phyloP scores from a whole-genome alignment of 768 basidiomycete species.

The Hydnomerulius pinastri region DNA sequence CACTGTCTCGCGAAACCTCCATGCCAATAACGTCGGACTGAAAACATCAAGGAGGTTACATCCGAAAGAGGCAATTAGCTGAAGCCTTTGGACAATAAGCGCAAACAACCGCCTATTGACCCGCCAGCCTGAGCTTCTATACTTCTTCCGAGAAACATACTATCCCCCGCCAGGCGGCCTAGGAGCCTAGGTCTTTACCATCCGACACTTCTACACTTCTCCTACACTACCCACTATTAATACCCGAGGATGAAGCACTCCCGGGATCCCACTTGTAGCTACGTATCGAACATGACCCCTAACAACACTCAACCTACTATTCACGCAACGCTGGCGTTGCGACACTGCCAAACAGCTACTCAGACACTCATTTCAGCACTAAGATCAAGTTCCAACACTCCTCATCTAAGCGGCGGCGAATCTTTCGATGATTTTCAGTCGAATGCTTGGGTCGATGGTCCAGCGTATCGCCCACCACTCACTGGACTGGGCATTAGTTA shows the following conservation, averaged over 20 bases:
- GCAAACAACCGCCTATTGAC: constrained; percentile 19
- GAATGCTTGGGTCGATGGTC: constrained; percentile 24
- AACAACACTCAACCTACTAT: constrained; percentile 11
- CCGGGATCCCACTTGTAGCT: constrained; percentile 24
- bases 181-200: constrained; percentile 1
- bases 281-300: constrained; percentile 9
- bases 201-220: constrained; percentile 2
- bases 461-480: constrained; percentile 15
- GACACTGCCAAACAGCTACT: constrained; percentile 12
- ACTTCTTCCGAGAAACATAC: neutral
- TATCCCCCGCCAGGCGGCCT: constrained; percentile 6
- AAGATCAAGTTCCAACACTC: constrained; percentile 10
- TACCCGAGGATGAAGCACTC: constrained; percentile 23
- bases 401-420: neutral
- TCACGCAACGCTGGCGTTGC: constrained; percentile 35
- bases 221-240: constrained; percentile 12
- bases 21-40: neutral
- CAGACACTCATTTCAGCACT: constrained; percentile 33
- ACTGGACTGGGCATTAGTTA: constrained; percentile 30
- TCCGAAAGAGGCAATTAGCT: constrained; percentile 19
- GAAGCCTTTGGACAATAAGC: constrained; percentile 21
- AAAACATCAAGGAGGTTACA: constrained; percentile 14
- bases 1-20: neutral
- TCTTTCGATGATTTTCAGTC: constrained; percentile 30
- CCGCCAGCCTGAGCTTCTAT: neutral